Evolutionary conservation across 805 yeast genomes (phyloP).

Genomic region (Saccharomycopsis amapae): DNA sequence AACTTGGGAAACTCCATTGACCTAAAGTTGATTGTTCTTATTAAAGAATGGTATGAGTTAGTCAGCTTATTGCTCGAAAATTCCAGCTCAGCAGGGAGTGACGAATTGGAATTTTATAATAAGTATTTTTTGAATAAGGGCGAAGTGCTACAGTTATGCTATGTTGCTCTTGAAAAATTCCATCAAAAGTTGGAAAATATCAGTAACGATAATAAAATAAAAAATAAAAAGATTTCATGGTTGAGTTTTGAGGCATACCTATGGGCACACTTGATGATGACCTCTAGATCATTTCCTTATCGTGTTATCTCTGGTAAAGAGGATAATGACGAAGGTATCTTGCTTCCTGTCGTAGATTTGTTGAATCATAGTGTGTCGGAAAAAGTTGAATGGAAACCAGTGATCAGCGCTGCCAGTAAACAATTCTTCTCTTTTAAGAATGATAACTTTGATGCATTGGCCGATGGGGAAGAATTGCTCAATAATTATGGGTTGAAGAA

Average conservation of each 20-base stretch:
- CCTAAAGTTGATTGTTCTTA: conserved; percentile 6
- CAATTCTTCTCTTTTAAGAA: conserved; percentile 16
- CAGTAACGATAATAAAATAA: conserved; percentile 1
- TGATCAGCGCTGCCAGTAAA: conserved; percentile 4
- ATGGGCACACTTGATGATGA: conserved; percentile 69
- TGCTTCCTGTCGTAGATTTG: conserved; percentile 72
- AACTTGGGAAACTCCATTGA: conserved; percentile 15
- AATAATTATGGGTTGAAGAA: conserved; percentile 88
- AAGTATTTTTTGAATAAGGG: conserved; percentile 4
- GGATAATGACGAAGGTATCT: conserved; percentile 44
- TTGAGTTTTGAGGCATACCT: conserved; percentile 58
- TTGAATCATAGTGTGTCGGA: conserved; percentile 63
- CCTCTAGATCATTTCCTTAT: conserved; percentile 78
- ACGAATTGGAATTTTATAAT: not conserved
- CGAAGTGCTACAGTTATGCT: not conserved
- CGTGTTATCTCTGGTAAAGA: conserved; percentile 22
- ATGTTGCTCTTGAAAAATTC: conserved; percentile 26
- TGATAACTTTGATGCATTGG: conserved; percentile 7
- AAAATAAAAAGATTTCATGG: conserved; percentile 44
- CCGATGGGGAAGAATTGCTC: conserved; percentile 44
- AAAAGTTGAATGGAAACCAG: conserved; percentile 54
- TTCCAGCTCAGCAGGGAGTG: not conserved
- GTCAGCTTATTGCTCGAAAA: not conserved
- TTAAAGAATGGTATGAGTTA: conserved; percentile 18
- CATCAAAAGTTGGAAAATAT: conserved; percentile 32